Percentiles rank a stretch among this genome's conserved stretches.
These are phyloP conservation scores for Trametes cinnabarina DNA, from an alignment of 768 basidiomycete genomes.

Conservation along the genomic window DNA sequence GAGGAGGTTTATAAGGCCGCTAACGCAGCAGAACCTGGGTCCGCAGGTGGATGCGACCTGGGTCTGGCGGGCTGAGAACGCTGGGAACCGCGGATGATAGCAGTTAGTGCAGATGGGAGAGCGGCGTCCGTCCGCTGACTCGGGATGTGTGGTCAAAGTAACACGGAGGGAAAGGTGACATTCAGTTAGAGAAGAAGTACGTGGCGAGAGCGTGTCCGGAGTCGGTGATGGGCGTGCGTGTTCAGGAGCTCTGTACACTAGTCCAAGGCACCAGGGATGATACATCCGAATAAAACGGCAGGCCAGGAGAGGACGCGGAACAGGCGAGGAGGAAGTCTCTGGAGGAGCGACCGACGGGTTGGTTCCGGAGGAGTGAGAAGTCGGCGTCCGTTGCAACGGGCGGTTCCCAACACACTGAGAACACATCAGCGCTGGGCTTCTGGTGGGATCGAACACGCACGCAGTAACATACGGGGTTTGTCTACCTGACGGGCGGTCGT, in stretches of 20 bases:
- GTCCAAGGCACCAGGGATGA: not conserved
- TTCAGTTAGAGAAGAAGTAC: not conserved
- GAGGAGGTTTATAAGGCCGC: not conserved
- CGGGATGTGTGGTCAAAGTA: not conserved
- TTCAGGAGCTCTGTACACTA: too few relatives aligned
- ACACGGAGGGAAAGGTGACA: not conserved
- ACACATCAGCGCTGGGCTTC: not conserved
- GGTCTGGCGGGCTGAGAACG: not conserved
- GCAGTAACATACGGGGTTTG: not conserved
- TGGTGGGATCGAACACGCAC: not conserved
- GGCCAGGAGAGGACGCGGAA: not conserved
- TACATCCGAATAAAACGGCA: not conserved
- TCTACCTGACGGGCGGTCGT: not conserved
- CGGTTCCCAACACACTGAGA: not conserved
- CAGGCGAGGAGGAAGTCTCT: not conserved
- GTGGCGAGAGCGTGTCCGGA: not conserved
- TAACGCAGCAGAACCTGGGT: not conserved
- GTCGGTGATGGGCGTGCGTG: not conserved
- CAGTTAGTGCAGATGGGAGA: not conserved
- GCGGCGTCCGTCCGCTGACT: not conserved
- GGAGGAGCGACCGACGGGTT: not conserved
- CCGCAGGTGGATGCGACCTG: too few relatives aligned
- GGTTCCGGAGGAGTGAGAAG: not conserved
- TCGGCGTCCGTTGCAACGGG: not conserved
- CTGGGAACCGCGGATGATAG: not conserved